A percentile compares a stretch with the other conserved stretches of the same genome.
These are phyloP conservation scores for Trametes hirsuta DNA, from an alignment of 1,284 basidiomycete genomes.

Conservation along the genomic window DNA sequence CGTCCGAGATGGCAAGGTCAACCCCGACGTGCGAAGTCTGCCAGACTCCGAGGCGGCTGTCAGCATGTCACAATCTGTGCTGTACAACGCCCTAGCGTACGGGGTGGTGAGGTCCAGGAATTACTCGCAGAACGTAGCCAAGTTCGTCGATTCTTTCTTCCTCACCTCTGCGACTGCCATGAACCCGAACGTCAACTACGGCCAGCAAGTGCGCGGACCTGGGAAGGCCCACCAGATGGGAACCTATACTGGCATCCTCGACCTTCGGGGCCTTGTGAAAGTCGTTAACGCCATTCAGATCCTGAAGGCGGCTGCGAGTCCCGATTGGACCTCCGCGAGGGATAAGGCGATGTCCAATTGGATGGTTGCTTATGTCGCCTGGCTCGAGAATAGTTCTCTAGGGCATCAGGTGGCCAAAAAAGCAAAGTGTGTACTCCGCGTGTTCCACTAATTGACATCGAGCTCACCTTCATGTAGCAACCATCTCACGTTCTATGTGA, in stretches of 20 bases:
- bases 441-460: not conserved
- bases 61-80: slow-evolving; percentile 58
- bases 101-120: slow-evolving; percentile 44
- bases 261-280: slow-evolving; percentile 65
- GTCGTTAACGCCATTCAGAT: slow-evolving; percentile 61
- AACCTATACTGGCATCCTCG: slow-evolving; percentile 64
- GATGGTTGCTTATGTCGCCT: slow-evolving; percentile 54
- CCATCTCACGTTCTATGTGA: slow-evolving; percentile 57
- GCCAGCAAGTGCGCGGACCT: slow-evolving; percentile 67
- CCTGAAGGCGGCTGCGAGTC: slow-evolving; percentile 50
- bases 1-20: slow-evolving; percentile 64
- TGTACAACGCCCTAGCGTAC: slow-evolving; percentile 65
- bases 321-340: slow-evolving; percentile 59
- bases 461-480: slow-evolving; percentile 46
- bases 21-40: slow-evolving; percentile 63
- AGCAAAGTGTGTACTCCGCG: slow-evolving; percentile 50
- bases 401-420: slow-evolving; percentile 52
- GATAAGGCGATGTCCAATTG: slow-evolving; percentile 53
- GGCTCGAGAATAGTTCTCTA: slow-evolving; percentile 56
- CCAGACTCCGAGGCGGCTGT: slow-evolving; percentile 58
- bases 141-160: slow-evolving; percentile 62
- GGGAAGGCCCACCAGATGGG: slow-evolving; percentile 50
- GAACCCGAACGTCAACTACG: slow-evolving; percentile 72
- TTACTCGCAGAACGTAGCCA: slow-evolving; percentile 45
- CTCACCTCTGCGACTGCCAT: slow-evolving; percentile 58